Evolutionary conservation across 2,329 filamentous ascomycete species (phyloP).

Genomic region (Exophiala mesophila): DNA sequence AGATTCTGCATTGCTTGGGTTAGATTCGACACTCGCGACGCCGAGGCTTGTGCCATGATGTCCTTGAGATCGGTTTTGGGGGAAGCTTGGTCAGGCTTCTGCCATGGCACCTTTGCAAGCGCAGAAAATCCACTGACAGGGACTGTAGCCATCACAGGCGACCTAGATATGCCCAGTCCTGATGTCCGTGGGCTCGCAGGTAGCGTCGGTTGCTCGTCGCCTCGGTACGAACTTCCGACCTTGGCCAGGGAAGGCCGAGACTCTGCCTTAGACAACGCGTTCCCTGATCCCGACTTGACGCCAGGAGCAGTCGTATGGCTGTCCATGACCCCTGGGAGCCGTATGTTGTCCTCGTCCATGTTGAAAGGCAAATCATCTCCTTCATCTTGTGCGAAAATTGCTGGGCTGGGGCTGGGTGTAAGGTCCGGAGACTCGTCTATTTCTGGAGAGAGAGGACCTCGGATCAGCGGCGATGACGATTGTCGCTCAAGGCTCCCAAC

Average conservation of each 20-base stretch:
- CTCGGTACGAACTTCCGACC: slow-evolving; percentile 1
- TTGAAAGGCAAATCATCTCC: slow-evolving; percentile 78
- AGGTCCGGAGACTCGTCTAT: slow-evolving; percentile 11
- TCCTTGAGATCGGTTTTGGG: slow-evolving; percentile 68
- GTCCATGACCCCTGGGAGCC: slow-evolving; percentile 5
- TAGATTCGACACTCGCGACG: slow-evolving; percentile 47
- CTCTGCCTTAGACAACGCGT: too few species aligned
- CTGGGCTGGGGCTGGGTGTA: slow-evolving; percentile 49
- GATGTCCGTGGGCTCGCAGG: background rate
- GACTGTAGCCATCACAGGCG: background rate
- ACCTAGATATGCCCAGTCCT: background rate
- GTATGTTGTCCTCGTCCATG: slow-evolving; percentile 73
- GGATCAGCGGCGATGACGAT: slow-evolving; percentile 10
- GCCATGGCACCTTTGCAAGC: slow-evolving; percentile 48
- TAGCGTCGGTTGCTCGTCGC: background rate
- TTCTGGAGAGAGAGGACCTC: slow-evolving; percentile 4
- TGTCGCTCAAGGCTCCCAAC: slow-evolving; percentile 62
- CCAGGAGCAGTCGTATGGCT: background rate
- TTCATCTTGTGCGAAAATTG: slow-evolving; percentile 55
- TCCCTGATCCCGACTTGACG: background rate
- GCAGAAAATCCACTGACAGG: slow-evolving; percentile 14
- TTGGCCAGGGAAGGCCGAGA: slow-evolving; percentile 1
- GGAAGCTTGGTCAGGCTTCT: slow-evolving; percentile 48
- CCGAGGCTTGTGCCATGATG: slow-evolving; percentile 64
- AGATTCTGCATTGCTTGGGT: slow-evolving; percentile 47